phyloP scores from a whole-genome alignment of 108 stramenopile genomes.

The Chaetoceros tenuissimus region DNA sequence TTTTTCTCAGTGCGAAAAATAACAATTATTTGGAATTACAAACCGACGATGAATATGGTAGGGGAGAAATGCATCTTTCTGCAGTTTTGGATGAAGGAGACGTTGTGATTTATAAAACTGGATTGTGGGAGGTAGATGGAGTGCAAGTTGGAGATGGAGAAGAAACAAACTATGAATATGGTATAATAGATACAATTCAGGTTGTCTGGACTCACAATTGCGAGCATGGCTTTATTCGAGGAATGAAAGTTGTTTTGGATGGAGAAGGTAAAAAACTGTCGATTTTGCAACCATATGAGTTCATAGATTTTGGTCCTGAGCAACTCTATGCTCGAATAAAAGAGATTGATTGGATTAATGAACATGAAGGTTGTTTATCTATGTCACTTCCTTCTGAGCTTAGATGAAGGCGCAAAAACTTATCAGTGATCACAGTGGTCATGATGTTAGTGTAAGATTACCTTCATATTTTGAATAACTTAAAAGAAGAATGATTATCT shows the following conservation, averaged over 20 bases:
- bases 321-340: constrained; percentile 40
- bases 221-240: constrained; percentile 69
- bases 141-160: constrained; percentile 43
- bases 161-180: constrained; percentile 15
- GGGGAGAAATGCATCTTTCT: constrained; percentile 56
- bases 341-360: constrained; percentile 16
- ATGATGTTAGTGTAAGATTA: too few species aligned
- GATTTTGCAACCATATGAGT: constrained; percentile 1
- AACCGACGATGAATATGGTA: constrained; percentile 40
- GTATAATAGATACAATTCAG: constrained; percentile 43
- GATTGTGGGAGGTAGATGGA: constrained; percentile 64
- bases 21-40: constrained; percentile 37
- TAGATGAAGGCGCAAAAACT: too few species aligned
- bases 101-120: constrained; percentile 55
- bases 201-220: constrained; percentile 80
- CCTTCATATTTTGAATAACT: too few species aligned
- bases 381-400: too few species aligned
- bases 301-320: constrained; percentile 47
- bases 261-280: not conserved
- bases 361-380: not conserved
- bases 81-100: constrained; percentile 50
- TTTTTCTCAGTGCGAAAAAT: too few species aligned
- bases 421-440: too few species aligned
- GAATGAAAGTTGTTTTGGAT: constrained; percentile 21
- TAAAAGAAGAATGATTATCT: too few species aligned